phyloP scores from a whole-genome alignment of 2,329 filamentous ascomycete species.

The Pseudopithomyces maydicus region DNA sequence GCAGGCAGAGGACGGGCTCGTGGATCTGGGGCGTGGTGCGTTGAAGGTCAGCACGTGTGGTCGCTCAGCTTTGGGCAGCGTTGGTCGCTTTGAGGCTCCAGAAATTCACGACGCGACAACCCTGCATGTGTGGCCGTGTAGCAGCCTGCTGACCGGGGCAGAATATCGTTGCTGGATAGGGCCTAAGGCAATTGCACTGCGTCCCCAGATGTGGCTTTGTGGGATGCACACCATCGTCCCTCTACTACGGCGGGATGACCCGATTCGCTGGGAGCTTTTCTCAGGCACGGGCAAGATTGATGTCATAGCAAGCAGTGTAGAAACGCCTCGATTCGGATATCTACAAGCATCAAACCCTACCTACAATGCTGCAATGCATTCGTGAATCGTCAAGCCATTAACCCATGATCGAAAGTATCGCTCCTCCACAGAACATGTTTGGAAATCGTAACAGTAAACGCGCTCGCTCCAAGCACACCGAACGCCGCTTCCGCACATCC shows the following conservation, averaged over 20 bases:
- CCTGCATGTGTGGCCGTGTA: background rate
- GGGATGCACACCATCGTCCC: background rate
- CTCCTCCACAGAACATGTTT: background rate
- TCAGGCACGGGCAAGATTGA: constrained; percentile 2
- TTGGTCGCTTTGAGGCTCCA: background rate
- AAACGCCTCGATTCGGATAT: background rate
- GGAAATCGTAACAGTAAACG: background rate
- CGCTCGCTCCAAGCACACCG: background rate
- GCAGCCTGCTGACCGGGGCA: background rate
- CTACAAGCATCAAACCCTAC: background rate
- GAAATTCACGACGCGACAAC: background rate
- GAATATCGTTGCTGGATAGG: background rate
- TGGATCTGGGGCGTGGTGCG: background rate
- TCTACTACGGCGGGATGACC: background rate
- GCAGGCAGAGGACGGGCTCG: background rate
- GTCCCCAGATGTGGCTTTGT: background rate
- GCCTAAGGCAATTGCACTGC: background rate
- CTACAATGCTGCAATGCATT: background rate
- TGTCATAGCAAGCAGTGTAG: constrained; percentile 3
- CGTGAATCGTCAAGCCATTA: background rate
- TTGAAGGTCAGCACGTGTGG: constrained; percentile 27
- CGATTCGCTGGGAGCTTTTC: constrained; percentile 3
- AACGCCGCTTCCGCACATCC: background rate
- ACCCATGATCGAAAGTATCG: background rate
- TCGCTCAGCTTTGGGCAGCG: constrained; percentile 11